phyloP scores from a whole-genome alignment of 2,329 filamentous ascomycete genomes.

The Huntiella abstrusa region DNA sequence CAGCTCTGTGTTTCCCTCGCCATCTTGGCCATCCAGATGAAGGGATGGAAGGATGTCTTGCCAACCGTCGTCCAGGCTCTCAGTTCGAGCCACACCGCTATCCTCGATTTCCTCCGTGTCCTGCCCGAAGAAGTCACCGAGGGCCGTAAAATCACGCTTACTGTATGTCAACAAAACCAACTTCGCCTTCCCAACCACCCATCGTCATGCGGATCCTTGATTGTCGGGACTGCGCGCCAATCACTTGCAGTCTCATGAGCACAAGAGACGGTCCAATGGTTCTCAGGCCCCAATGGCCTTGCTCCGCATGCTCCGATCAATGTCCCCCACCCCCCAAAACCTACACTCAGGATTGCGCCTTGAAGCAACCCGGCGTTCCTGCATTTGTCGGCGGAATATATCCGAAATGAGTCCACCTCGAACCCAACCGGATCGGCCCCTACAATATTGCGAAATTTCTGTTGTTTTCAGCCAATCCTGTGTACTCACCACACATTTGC shows the following conservation, averaged over 20 bases:
- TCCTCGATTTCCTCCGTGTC: conserved; percentile 90
- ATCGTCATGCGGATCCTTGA: no score
- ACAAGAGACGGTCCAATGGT: no score
- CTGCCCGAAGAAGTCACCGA: conserved; percentile 97
- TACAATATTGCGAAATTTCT: neutral
- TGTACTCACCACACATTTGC: conserved; percentile 1
- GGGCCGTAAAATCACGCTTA: conserved; percentile 97
- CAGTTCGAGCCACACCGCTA: conserved; percentile 62
- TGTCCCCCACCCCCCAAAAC: no score
- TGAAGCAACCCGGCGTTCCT: no score
- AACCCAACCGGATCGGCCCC: no score
- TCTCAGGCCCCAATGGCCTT: no score
- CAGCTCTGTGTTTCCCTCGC: conserved; percentile 91
- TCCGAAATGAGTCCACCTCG: no score
- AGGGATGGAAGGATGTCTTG: conserved; percentile 84
- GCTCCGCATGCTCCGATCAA: no score
- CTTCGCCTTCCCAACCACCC: conserved; percentile 1
- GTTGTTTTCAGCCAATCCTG: neutral
- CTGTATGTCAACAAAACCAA: conserved; percentile 57
- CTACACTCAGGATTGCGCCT: no score
- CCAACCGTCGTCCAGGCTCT: conserved; percentile 62
- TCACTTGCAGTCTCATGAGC: no score
- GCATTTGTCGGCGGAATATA: no score
- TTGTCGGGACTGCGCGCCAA: no score
- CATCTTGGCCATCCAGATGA: conserved; percentile 91